Evolutionary conservation across 202 grass and related monocot species (phyloP), one percentile per base, ranked within the genome.

Genomic region (Thinopyrum obtusiflorum): DNA sequence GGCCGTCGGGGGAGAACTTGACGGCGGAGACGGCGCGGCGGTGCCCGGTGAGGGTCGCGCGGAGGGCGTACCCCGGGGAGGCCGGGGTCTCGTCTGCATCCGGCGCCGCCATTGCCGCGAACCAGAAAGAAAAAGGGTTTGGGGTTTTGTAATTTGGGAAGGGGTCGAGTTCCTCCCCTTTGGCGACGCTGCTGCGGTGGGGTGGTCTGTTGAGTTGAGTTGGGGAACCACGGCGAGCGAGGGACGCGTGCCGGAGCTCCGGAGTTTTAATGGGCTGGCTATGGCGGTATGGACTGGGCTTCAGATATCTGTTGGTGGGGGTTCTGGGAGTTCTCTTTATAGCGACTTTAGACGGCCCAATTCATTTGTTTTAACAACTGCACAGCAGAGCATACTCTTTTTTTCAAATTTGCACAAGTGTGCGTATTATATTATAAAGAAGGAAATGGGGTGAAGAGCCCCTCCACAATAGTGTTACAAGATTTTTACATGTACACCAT

Each of bases 1-100:
- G 90, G 63, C 95, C 95, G 39, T 97, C 92, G 13, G 95, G 95
- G 63, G 92, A 97, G 89, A 97, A 97, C 82, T 97, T 97, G 11
- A 93, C 89, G 28, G 92, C 81, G 57, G 92, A 97, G 23, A 94
- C 83, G 13, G 90, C 92, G 68, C 92, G 85, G 17, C 82, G 80
- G 83, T 97, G 95, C 31, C 92, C 95, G 0, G 57, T 18, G 35
- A 97, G 89, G 12, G 95, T 93, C 29, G 72, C 82, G 39, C 82
- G 82, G 17, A 97, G 92, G 49, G 68, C 72, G 87, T 94, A 97
- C 1, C 90, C 90, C 17, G 75, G 91, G 55, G 90, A 62, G 23
- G 71, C 23, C 11, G 85, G n/a, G 21, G 44, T 55, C 37, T 69
- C 86, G 73, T 80, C 67, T 63, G 72, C 82, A 20, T 59, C 40